These are phyloP conservation scores for Aspergillus candidus DNA, from an alignment of 2,329 filamentous ascomycete species.

Conservation along the genomic window DNA sequence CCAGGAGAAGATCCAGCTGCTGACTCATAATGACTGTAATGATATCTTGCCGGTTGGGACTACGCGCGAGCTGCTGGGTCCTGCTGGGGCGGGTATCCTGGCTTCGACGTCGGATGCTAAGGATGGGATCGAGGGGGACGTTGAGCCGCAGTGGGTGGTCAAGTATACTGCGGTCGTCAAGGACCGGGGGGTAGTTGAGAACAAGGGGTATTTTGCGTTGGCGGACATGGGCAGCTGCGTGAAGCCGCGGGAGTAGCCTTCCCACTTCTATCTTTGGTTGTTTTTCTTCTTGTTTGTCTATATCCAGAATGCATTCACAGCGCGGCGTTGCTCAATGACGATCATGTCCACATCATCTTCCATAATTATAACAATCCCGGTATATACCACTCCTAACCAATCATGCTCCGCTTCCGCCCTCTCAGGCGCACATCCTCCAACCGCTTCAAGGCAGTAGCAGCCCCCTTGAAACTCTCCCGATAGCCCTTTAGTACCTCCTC, in stretches of 20 bases:
- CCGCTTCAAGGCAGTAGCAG: slow-evolving; percentile 66
- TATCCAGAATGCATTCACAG: slow-evolving; percentile 7
- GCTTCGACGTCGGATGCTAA: slow-evolving; percentile 51
- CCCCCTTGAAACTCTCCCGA: slow-evolving; percentile 66
- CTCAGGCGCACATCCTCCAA: slow-evolving; percentile 90
- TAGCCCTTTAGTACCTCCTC: slow-evolving; percentile 69
- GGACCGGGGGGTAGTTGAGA: slow-evolving; percentile 92
- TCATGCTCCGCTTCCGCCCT: slow-evolving; percentile 93
- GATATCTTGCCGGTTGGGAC: slow-evolving; percentile 85
- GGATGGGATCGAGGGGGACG: slow-evolving; percentile 63
- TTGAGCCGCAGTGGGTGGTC: slow-evolving; percentile 87
- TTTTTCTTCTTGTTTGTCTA: slow-evolving; percentile 6
- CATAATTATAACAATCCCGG: slow-evolving; percentile 9
- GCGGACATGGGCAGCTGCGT: slow-evolving; percentile 59
- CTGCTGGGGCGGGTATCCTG: slow-evolving; percentile 68
- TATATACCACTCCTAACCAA: slow-evolving; percentile 56
- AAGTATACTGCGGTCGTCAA: slow-evolving; percentile 96
- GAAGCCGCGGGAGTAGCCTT: slow-evolving; percentile 21
- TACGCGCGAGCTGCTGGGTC: slow-evolving; percentile 73
- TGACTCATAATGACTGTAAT: slow-evolving; percentile 91
- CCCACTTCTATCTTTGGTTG: slow-evolving; percentile 7
- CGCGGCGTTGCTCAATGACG: slow-evolving; percentile 17
- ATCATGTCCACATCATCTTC: no score
- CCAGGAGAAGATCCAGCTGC: slow-evolving; percentile 71
- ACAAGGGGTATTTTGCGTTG: slow-evolving; percentile 93